Evolutionary conservation across 805 yeast genomes (phyloP).

Genomic region (Monosporozyma aerobia): DNA sequence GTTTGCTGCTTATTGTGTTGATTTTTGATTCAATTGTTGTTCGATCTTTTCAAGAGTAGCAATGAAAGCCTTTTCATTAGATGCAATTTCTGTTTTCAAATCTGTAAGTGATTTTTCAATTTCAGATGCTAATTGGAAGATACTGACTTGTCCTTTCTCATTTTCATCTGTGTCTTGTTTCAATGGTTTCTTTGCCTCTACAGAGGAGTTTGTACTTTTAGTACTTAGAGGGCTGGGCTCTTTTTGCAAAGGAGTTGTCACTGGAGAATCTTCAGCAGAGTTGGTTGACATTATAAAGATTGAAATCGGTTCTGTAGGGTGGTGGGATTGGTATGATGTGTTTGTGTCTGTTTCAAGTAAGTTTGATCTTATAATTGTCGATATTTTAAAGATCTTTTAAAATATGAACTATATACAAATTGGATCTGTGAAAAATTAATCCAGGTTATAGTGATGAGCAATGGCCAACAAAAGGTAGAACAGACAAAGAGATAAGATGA

Average conservation of each 20-base stretch:
- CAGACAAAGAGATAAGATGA: background rate
- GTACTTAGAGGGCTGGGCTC: background rate
- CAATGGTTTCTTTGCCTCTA: background rate
- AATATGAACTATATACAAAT: background rate
- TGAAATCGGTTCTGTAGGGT: background rate
- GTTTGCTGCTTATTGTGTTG: background rate
- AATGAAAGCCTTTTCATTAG: conserved; percentile 19
- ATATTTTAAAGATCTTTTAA: background rate
- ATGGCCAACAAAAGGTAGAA: background rate
- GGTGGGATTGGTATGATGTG: background rate
- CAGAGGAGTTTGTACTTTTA: background rate
- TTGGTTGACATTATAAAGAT: background rate
- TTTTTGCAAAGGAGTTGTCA: background rate
- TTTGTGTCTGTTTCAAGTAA: background rate
- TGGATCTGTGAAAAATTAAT: background rate
- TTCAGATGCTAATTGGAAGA: conserved; percentile 23
- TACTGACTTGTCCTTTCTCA: conserved; percentile 13
- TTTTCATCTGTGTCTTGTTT: background rate
- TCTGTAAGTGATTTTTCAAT: conserved; percentile 20
- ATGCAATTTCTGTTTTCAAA: conserved; percentile 10
- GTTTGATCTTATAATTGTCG: background rate
- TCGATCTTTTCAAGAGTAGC: conserved; percentile 12
- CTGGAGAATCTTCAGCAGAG: background rate
- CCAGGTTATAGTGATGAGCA: background rate
- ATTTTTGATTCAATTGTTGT: conserved; percentile 9